phyloP scores from a whole-genome alignment of 306 rosid species.

The Senna siamea region DNA sequence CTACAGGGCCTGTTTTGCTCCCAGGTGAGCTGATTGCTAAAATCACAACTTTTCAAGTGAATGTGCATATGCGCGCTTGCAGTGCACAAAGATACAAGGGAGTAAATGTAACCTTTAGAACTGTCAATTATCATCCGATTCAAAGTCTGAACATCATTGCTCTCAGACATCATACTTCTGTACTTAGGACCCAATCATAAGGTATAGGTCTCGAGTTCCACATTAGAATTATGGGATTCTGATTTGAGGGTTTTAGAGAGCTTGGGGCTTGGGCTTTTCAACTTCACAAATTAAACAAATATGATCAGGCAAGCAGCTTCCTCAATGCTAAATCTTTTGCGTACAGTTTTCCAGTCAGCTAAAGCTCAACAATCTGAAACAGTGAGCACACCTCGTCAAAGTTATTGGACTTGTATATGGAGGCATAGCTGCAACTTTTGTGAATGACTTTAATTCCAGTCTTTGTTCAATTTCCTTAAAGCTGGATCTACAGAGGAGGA shows the following conservation, averaged over 20 bases:
- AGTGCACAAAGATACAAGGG: background rate
- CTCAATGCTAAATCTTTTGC: background rate
- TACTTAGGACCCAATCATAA: background rate
- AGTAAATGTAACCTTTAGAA: conserved; percentile 2
- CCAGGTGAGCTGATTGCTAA: background rate
- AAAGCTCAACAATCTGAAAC: conserved; percentile 15
- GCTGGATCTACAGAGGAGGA: conserved; percentile 22
- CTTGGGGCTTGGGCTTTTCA: too few species aligned
- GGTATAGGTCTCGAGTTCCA: too few species aligned
- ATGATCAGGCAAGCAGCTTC: background rate
- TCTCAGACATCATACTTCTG: background rate
- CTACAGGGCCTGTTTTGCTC: background rate
- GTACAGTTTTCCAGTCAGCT: conserved; percentile 18
- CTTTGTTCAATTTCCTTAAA: conserved; percentile 20
- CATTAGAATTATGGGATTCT: too few species aligned
- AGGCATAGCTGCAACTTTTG: conserved; percentile 13
- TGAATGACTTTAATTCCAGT: background rate
- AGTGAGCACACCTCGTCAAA: conserved; percentile 12
- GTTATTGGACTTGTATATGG: background rate
- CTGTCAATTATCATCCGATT: background rate
- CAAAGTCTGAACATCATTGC: background rate
- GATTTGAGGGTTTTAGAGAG: too few species aligned
- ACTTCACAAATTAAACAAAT: background rate
- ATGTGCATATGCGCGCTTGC: background rate
- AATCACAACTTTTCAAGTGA: background rate